Evolutionary conservation across 129 eudicot species (phyloP).

Genomic region (Pittosporum tobira): DNA sequence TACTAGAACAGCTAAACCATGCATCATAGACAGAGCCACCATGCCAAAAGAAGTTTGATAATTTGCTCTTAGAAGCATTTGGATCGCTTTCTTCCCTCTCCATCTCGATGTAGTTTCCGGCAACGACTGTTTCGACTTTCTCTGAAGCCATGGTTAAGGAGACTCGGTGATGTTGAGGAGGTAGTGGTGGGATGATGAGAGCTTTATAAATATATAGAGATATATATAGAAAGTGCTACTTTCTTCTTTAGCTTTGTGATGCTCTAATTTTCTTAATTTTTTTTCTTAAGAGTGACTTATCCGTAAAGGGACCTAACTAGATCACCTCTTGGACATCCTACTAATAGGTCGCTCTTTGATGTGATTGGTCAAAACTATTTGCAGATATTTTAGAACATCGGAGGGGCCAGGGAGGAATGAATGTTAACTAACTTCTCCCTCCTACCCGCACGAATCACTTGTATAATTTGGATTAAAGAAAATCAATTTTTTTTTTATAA

Average conservation of each 20-base stretch:
- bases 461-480: too few species aligned
- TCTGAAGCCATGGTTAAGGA: slow-evolving; percentile 35
- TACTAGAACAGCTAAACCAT: slow-evolving; percentile 79
- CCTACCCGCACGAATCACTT: too few species aligned
- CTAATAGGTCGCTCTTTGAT: neutral
- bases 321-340: slow-evolving; percentile 9
- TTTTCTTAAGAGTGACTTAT: slow-evolving; percentile 23
- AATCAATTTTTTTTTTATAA: too few species aligned
- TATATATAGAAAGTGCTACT: slow-evolving; percentile 1
- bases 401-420: too few species aligned
- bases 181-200: slow-evolving; percentile 3
- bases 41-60: slow-evolving; percentile 54
- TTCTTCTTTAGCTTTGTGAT: slow-evolving; percentile 2
- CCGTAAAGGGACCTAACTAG: slow-evolving; percentile 17
- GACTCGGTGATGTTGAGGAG: neutral
- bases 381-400: too few species aligned
- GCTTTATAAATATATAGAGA: slow-evolving; percentile 14
- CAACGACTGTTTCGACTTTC: slow-evolving; percentile 50
- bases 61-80: slow-evolving; percentile 16
- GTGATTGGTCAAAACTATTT: neutral
- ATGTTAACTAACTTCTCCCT: too few species aligned
- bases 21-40: slow-evolving; percentile 92
- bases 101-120: slow-evolving; percentile 49
- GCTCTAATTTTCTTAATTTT: neutral
- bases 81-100: slow-evolving; percentile 35